Percentiles rank a stretch among this genome's conserved stretches.
Conservation (phyloP, 176 grass and related monocot species). For the Carex parvula region DNA sequence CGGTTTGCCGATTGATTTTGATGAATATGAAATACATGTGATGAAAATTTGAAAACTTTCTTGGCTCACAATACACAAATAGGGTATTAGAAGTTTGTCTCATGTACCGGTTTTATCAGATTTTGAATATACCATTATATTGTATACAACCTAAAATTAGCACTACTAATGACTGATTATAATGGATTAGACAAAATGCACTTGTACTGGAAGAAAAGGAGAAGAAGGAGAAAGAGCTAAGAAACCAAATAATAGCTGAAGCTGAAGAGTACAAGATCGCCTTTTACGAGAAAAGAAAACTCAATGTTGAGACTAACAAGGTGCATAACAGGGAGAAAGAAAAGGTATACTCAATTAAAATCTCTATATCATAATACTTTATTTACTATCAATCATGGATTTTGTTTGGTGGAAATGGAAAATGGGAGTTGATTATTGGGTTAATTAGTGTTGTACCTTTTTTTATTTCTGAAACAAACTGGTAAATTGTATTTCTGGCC, state of each 20-base stretch:
- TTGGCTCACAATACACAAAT: background rate
- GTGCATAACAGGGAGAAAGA: constrained; percentile 83
- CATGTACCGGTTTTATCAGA: background rate
- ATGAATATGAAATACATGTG: background rate
- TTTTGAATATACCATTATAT: background rate
- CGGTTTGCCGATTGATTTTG: background rate
- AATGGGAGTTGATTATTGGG: background rate
- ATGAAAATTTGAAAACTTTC: background rate
- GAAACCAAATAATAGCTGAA: constrained; percentile 67
- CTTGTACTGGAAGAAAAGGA: constrained; percentile 79
- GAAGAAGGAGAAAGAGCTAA: constrained; percentile 70
- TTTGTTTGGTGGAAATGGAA: background rate
- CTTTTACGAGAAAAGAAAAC: constrained; percentile 79
- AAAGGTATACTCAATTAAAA: constrained; percentile 40
- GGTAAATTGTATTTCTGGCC: background rate
- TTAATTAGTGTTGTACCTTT: background rate
- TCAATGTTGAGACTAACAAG: constrained; percentile 51
- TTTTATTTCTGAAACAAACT: background rate
- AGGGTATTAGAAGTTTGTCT: background rate
- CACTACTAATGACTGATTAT: background rate
- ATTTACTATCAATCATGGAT: background rate
- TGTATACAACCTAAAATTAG: background rate
- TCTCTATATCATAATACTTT: background rate
- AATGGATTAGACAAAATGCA: constrained; percentile 71
- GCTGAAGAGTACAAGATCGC: constrained; percentile 82